A percentile compares a stretch with the other conserved stretches of the same genome.
Evolutionary conservation across 1,284 basidiomycete genomes (phyloP).

Genomic region (Volvariella volvacea): DNA sequence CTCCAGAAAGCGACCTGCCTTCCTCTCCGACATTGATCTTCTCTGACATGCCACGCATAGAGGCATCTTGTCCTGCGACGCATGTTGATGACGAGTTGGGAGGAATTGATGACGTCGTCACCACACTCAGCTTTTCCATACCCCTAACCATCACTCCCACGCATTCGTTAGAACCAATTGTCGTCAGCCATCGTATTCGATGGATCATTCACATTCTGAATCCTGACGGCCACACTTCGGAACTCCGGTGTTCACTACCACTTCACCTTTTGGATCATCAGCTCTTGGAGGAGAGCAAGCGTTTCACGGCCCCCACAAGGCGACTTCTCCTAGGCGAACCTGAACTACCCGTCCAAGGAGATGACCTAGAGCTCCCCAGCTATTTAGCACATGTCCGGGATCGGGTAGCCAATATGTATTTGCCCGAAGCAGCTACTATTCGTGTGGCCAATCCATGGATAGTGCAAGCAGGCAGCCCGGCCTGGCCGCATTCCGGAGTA

Average conservation of each 20-base stretch:
- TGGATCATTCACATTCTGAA: conserved; percentile 78
- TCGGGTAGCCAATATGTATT: conserved; percentile 75
- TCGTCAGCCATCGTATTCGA: conserved; percentile 66
- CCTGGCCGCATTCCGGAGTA: conserved; percentile 2
- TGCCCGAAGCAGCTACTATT: conserved; percentile 58
- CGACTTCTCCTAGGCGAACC: conserved; percentile 40
- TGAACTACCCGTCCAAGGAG: conserved; percentile 33
- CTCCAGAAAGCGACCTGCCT: too few species aligned
- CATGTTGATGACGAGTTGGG: conserved; percentile 14
- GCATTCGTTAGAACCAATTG: conserved; percentile 67
- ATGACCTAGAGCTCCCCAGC: conserved; percentile 74
- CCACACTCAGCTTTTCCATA: conserved; percentile 38
- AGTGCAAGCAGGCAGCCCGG: conserved; percentile 29
- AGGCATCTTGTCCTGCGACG: too few species aligned
- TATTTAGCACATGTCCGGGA: conserved; percentile 87
- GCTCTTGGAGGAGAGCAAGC: conserved; percentile 69
- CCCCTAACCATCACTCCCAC: conserved; percentile 52
- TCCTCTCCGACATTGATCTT: too few species aligned
- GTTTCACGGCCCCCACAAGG: conserved; percentile 66
- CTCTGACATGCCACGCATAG: too few species aligned
- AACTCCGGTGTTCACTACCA: conserved; percentile 87
- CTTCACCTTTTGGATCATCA: conserved; percentile 73
- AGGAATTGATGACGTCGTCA: conserved; percentile 38
- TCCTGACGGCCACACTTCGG: conserved; percentile 83
- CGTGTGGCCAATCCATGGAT: conserved; percentile 64